phyloP scores from a whole-genome alignment of 306 rosid species.

The Lathyrus oleraceus region DNA sequence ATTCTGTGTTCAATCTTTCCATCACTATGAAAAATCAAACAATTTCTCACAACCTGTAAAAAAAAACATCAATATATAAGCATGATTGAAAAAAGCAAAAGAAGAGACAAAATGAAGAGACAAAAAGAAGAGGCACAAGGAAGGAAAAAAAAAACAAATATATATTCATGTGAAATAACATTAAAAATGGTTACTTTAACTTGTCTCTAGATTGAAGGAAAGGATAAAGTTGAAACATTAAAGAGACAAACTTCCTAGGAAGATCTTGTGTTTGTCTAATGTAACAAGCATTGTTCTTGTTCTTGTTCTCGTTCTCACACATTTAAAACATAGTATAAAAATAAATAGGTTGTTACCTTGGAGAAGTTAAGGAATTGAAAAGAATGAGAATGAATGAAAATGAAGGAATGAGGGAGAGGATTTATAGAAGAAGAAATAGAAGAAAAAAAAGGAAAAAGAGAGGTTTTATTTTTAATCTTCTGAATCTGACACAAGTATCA shows the following conservation, averaged over 20 bases:
- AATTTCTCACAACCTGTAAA: conserved; percentile 33
- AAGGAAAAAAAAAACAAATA: conserved; percentile 51
- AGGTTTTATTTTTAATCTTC: too few species aligned
- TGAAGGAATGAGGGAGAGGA: conserved; percentile 48
- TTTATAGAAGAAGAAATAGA: conserved; percentile 56
- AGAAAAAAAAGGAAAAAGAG: background rate
- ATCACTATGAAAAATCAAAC: conserved; percentile 42
- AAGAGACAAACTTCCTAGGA: conserved; percentile 45
- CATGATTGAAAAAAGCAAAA: conserved; percentile 29
- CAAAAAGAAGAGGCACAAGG: too few species aligned
- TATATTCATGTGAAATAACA: conserved; percentile 48
- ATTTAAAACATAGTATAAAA: conserved; percentile 5
- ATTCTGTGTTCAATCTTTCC: conserved; percentile 93
- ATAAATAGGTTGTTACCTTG: background rate
- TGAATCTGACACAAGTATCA: conserved; percentile 89
- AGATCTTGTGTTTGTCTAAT: conserved; percentile 24
- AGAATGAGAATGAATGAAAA: conserved; percentile 37
- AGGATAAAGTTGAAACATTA: conserved; percentile 58
- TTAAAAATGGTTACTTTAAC: conserved; percentile 61
- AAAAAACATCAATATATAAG: conserved; percentile 11
- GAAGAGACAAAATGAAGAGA: conserved; percentile 20
- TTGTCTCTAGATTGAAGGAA: conserved; percentile 69
- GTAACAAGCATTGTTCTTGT: conserved; percentile 36
- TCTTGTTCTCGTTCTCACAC: conserved; percentile 37
- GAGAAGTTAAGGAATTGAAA: conserved; percentile 11